phyloP scores from a whole-genome alignment of 2,329 filamentous ascomycete genomes.

The Alternaria brassicae region DNA sequence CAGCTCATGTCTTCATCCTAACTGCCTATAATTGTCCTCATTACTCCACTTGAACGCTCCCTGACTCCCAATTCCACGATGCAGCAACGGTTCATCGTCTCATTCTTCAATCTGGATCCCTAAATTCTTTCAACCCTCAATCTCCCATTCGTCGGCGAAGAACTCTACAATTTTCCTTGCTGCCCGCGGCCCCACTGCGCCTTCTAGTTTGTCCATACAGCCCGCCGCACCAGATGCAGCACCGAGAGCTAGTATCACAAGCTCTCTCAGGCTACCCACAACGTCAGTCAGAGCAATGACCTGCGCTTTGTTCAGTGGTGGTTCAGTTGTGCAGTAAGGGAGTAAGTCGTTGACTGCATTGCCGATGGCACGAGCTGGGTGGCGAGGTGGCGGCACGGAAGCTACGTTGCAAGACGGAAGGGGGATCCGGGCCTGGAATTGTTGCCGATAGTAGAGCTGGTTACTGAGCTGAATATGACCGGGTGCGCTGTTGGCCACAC shows the following conservation, averaged over 20 bases:
- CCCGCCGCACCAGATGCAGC: conserved; percentile 26
- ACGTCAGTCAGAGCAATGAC: conserved; percentile 44
- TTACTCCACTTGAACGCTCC: background rate
- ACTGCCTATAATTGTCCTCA: background rate
- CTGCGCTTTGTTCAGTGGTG: conserved; percentile 31
- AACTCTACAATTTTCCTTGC: conserved; percentile 40
- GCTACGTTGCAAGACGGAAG: background rate
- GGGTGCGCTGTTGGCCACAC: background rate
- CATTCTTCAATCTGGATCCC: background rate
- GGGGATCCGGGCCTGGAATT: background rate
- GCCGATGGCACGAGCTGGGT: background rate
- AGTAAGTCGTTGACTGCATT: conserved; percentile 34
- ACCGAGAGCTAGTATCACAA: conserved; percentile 38
- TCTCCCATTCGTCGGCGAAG: conserved; percentile 44
- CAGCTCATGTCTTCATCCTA: background rate
- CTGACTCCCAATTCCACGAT: background rate
- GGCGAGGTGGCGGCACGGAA: conserved; percentile 2
- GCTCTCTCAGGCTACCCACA: conserved; percentile 41
- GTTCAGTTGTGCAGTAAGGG: conserved; percentile 39
- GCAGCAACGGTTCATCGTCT: background rate
- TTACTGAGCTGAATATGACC: background rate
- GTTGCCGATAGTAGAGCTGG: background rate
- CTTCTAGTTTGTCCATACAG: conserved; percentile 21
- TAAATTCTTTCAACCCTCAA: conserved; percentile 16
- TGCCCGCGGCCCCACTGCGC: conserved; percentile 30